These are phyloP conservation scores for Penicillium verrucosum DNA, from an alignment of 2,329 filamentous ascomycete species.

Conservation along the genomic window DNA sequence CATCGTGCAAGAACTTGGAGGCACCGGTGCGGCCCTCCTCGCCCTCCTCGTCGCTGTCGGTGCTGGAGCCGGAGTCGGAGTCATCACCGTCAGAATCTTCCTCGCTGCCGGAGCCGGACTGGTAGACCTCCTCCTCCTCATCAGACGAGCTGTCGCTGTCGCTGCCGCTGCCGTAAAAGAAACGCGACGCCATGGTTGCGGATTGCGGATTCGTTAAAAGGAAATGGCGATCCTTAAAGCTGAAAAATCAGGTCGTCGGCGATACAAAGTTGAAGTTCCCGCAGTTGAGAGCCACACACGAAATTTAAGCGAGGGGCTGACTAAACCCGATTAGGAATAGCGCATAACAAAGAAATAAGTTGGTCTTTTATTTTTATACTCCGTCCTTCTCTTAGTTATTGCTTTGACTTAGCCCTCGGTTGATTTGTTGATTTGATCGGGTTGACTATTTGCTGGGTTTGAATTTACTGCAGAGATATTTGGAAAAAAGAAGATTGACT, in stretches of 20 bases:
- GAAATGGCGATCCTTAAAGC: constrained; percentile 20
- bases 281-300: constrained; percentile 38
- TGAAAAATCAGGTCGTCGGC: constrained; percentile 22
- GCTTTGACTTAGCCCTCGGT: background rate
- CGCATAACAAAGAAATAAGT: constrained; percentile 3
- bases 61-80: constrained; percentile 50
- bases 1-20: constrained; percentile 77
- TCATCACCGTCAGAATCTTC: constrained; percentile 59
- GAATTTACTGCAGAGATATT: background rate
- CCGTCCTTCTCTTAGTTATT: background rate
- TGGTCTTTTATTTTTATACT: background rate
- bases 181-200: constrained; percentile 76
- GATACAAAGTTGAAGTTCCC: constrained; percentile 26
- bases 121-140: constrained; percentile 85
- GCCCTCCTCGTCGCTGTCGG: constrained; percentile 51
- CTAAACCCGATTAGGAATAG: constrained; percentile 34
- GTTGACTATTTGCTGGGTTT: background rate
- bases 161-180: constrained; percentile 95
- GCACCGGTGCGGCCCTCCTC: constrained; percentile 64
- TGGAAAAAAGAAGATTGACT: too few relatives aligned
- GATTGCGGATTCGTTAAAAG: constrained; percentile 17
- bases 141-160: constrained; percentile 91
- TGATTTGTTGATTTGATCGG: too few relatives aligned
- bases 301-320: constrained; percentile 46
- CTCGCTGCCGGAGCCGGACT: constrained; percentile 62